phyloP scores from a whole-genome alignment of 768 basidiomycete species.

The Polyporus arcularius region DNA sequence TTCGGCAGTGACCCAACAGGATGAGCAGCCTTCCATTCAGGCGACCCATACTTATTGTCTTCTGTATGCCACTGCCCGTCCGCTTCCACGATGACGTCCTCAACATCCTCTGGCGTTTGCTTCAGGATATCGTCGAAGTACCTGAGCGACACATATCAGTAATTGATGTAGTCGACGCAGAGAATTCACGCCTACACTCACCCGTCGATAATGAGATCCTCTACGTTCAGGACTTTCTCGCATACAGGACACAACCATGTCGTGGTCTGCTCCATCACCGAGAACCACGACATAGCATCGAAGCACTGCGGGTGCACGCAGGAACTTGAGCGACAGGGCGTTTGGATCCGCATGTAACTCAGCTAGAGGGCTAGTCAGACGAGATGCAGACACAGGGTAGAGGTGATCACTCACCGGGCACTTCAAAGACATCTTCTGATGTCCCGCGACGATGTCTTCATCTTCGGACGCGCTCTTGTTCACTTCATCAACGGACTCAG shows the following conservation, averaged over 20 bases:
- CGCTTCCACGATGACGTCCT: conserved; percentile 92
- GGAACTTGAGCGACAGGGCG: conserved; percentile 81
- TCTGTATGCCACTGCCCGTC: conserved; percentile 96
- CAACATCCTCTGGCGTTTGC: conserved; percentile 73
- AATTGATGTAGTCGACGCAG: neutral
- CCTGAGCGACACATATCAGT: conserved; percentile 40
- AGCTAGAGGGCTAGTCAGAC: conserved; percentile 45
- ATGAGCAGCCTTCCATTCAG: conserved; percentile 65
- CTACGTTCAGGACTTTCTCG: conserved; percentile 71
- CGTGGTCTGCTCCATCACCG: conserved; percentile 94
- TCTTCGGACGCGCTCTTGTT: conserved; percentile 53
- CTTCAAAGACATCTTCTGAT: conserved; percentile 88
- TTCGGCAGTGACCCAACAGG: conserved; percentile 23
- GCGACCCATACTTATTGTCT: conserved; percentile 82
- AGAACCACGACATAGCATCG: conserved; percentile 92
- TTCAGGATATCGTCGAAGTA: conserved; percentile 88
- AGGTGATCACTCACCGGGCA: conserved; percentile 72
- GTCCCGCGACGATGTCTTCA: conserved; percentile 90
- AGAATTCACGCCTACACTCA: conserved; percentile 36
- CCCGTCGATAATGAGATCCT: conserved; percentile 93
- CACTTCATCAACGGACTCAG: conserved; percentile 45
- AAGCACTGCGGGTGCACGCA: conserved; percentile 96
- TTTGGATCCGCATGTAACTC: conserved; percentile 81
- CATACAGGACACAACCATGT: conserved; percentile 96
- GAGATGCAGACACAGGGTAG: neutral